Evolutionary conservation across 2,329 filamentous ascomycete species (phyloP).

Genomic region (Teratosphaeria gauchensis): DNA sequence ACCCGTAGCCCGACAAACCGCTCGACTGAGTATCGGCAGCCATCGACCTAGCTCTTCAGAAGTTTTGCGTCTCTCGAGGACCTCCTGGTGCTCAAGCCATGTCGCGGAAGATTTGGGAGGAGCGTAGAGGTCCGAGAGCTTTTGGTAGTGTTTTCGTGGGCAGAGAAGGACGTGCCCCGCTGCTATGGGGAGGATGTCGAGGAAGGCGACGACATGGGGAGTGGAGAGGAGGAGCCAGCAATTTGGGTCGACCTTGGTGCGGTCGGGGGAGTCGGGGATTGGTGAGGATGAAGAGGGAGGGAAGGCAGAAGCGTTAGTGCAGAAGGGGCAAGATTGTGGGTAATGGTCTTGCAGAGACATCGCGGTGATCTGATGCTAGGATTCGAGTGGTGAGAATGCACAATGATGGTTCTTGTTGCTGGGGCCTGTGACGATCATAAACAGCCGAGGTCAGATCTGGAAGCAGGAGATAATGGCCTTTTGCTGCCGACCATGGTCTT

Average conservation of each 20-base stretch:
- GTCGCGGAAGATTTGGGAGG: neutral
- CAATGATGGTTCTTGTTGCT: neutral
- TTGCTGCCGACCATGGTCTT: neutral
- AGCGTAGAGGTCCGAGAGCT: conserved; percentile 57
- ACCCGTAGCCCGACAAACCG: conserved; percentile 59
- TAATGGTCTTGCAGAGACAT: conserved; percentile 25
- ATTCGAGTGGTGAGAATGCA: neutral
- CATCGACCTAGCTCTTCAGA: conserved; percentile 33
- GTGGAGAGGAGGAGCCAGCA: conserved; percentile 65
- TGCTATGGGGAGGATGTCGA: conserved; percentile 86
- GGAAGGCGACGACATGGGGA: conserved; percentile 68
- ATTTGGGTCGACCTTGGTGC: conserved; percentile 23
- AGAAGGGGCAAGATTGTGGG: conserved; percentile 47
- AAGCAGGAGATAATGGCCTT: neutral
- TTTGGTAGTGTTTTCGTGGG: conserved; percentile 66
- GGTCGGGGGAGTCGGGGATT: conserved; percentile 25
- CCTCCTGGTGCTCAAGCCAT: neutral
- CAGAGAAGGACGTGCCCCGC: conserved; percentile 75
- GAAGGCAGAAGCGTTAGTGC: conserved; percentile 45
- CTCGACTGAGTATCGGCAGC: conserved; percentile 63
- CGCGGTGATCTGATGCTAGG: neutral
- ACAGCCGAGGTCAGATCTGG: neutral
- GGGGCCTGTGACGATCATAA: neutral
- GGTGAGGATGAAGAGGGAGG: conserved; percentile 33
- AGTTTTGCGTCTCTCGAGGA: conserved; percentile 12